A percentile compares a stretch with the other conserved stretches of the same genome.
These are phyloP conservation scores for Paramarasmius palmivorus DNA, from an alignment of 1,284 basidiomycete genomes.

Conservation along the genomic window DNA sequence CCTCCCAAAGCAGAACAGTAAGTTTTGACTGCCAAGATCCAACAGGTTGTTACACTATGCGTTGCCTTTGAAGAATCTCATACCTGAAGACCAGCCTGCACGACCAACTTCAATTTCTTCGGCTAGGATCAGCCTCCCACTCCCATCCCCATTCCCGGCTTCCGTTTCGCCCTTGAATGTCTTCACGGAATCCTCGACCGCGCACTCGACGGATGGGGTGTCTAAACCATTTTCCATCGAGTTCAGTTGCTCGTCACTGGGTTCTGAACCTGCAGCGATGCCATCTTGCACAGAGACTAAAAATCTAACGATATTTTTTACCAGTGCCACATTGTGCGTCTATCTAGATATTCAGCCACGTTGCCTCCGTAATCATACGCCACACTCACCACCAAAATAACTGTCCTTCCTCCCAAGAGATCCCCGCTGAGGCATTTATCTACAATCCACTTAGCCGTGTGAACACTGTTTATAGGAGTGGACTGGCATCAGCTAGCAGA, in stretches of 20 bases:
- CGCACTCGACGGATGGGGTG: conserved; percentile 19
- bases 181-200: conserved; percentile 35
- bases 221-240: no score
- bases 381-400: conserved; percentile 71
- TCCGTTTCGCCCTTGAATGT: conserved; percentile 35
- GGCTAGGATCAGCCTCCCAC: conserved; percentile 42
- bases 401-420: conserved; percentile 66
- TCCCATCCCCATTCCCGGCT: conserved; percentile 28
- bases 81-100: conserved; percentile 30
- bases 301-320: conserved; percentile 54
- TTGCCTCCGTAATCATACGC: conserved; percentile 33
- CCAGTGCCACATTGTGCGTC: conserved; percentile 65
- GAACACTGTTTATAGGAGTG: conserved; percentile 30
- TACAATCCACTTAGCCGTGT: conserved; percentile 76
- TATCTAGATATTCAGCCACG: conserved; percentile 21
- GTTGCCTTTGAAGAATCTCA: conserved; percentile 1
- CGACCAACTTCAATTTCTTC: conserved; percentile 51
- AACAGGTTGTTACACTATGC: background rate
- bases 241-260: background rate
- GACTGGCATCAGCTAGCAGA: no score
- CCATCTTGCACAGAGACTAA: conserved; percentile 57
- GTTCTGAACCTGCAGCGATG: conserved; percentile 37
- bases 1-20: conserved; percentile 31
- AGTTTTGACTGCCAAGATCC: conserved; percentile 24
- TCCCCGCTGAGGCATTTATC: conserved; percentile 74